Base-by-base conservation (phyloP, 768 basidiomycete species). In the Mycena maculata region DNA sequence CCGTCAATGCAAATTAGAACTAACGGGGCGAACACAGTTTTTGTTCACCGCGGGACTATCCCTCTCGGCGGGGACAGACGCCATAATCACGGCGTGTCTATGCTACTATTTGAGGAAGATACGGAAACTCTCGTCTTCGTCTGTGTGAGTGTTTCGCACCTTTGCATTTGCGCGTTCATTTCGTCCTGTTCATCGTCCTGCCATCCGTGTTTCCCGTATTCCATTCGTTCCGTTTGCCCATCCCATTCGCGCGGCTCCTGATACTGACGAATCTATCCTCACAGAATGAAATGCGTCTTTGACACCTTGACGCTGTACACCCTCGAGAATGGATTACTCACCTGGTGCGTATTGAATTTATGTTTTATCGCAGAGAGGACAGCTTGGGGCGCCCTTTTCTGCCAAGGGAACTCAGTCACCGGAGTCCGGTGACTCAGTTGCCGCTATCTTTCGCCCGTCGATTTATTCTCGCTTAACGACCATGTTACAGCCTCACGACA, bases 1-100 rank as follows among this genome's bases (percentile, higher is more conserved):
- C 33, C 4, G 31, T 15, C 36, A 31, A 49, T 23, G 13, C 13
- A 13, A 6, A 36, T 13, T 36, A 36, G 13, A 36, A 13, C 13
- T 36, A 6, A 36, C 13, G 8, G n/a, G 12, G 11, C 33, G 12
- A 20, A 38, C 30, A 9, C 28, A 84, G 83, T 82, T 80, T 76
- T 59, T 84, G 11, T 83, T 84, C 50, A 84, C 83, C 15, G 73
- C 79, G 12, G 83, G 83, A 6, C 76, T 84, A 8, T 76, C 79
- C 2, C 72, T 84, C 45, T 84, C 83, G 2, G 77, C 80, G 11
- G 75, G 76, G 9, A 77, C 78, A 2, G 83, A 84, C 53, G 50
- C 83, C 12, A 64, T 83, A 33, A 77, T 84, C 53, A 80, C 83
- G 3, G 71, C 72, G 22, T 80, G 75, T 62, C 69, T 84, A 64